Percentiles rank a stretch among this genome's conserved stretches.
These are phyloP conservation scores for Annulohypoxylon maeteangense DNA, from an alignment of 495 filamentous ascomycete species.

Conservation along the genomic window DNA sequence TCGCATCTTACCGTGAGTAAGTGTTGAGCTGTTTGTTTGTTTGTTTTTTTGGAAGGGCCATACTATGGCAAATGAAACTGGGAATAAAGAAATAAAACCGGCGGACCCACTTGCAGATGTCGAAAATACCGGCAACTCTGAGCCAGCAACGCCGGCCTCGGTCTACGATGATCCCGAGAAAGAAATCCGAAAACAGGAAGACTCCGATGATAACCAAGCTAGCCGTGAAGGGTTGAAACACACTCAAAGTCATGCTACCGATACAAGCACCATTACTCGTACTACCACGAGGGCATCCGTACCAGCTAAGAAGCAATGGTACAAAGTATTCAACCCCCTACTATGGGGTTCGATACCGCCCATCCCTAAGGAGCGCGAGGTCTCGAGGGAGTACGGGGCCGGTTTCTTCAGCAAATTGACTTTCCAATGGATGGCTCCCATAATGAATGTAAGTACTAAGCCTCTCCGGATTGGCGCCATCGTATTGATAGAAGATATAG, in stretches of 20 bases:
- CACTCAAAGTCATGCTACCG: constrained; percentile 57
- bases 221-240: constrained; percentile 52
- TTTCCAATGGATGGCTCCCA: constrained; percentile 74
- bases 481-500: constrained; percentile 46
- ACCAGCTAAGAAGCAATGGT: constrained; percentile 64
- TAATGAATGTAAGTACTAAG: constrained; percentile 68
- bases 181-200: constrained; percentile 43
- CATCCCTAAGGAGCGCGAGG: constrained; percentile 64
- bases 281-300: constrained; percentile 42
- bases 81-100: constrained; percentile 42
- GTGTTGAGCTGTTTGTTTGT: constrained; percentile 10
- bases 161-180: constrained; percentile 38
- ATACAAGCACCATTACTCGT: constrained; percentile 52
- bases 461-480: not conserved
- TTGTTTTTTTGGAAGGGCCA: no score
- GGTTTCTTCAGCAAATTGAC: constrained; percentile 68
- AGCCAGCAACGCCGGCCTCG: constrained; percentile 27
- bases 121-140: constrained; percentile 32
- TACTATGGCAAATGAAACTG: constrained; percentile 47
- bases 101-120: constrained; percentile 37
- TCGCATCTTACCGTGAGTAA: constrained; percentile 22
- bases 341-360: constrained; percentile 68
- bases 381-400: constrained; percentile 68
- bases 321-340: constrained; percentile 70
- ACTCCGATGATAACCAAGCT: constrained; percentile 39